Evolutionary conservation across 768 basidiomycete species (phyloP), one percentile per base, ranked within the genome.

Genomic region (Termitomyces sp.): DNA sequence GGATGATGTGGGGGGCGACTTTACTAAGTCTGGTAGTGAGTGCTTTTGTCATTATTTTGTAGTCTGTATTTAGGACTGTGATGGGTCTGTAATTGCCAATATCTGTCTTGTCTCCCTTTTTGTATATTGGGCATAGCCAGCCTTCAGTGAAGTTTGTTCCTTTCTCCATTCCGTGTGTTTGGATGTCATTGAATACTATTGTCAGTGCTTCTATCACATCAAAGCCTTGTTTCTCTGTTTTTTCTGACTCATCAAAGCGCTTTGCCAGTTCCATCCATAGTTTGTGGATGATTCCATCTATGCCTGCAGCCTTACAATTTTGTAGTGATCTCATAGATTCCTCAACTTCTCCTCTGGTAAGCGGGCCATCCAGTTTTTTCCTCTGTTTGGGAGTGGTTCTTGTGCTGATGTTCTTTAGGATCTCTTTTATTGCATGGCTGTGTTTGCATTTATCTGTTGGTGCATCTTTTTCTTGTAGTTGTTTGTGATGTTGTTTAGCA

Each of bases 271-370:
- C 20, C 1, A 63, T 65, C 63, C 63, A 71, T 0, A 69, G 12
- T 43, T 72, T 63, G n/a, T 70, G 64, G 14, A 68, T 58, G 0
- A 71, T 48, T 0, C 70, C 62, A 46, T 74, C 65, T 4, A 69
- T 10, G 0, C 71, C 67, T 0, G 70, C 16, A 0, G 72, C 61
- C 5, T 61, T 71, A 0, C 67, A 63, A 16, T 63, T 61, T 39
- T 63, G 53, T 7, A 65, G 39, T 0, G 44, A 37, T 20, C 29
- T 57, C 27, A 71, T 42, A 0, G 63, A 64, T 3, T 0, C 1
- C 1, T 4, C 0, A 0, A 51, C 22, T 2, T 51, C 50, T 1
- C 12, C 31, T 2, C 5, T 24, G 1, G n/a, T 36, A 1, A 49
- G 2, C 1, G 3, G 6, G 32, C 22, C 16, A 27, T 39, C 18